Percentiles rank a stretch among this genome's conserved stretches.
phyloP scores from a whole-genome alignment of 306 rosid genomes.

The Luffa acutangula region DNA sequence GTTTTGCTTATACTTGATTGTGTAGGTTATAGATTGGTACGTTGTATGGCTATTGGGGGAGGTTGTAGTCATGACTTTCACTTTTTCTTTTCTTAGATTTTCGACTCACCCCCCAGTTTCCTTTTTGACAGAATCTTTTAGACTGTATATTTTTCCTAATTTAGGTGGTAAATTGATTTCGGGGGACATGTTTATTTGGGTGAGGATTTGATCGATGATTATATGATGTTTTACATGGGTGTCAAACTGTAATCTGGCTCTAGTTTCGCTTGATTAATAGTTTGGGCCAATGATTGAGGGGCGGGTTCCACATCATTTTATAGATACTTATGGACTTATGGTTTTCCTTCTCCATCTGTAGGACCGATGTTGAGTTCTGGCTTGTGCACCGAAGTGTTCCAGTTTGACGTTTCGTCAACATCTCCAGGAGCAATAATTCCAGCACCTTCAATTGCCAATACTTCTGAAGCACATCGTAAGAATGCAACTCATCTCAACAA shows the following conservation, averaged over 20 bases:
- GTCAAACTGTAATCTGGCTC: neutral
- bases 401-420: constrained; percentile 68
- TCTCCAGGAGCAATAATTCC: constrained; percentile 76
- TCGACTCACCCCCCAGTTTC: neutral
- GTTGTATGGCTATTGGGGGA: neutral
- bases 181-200: neutral
- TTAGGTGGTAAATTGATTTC: neutral
- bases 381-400: constrained; percentile 94
- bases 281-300: neutral
- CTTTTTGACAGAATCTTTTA: neutral
- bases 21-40: neutral
- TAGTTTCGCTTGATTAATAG: neutral
- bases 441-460: constrained; percentile 56
- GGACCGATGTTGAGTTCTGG: constrained; percentile 97
- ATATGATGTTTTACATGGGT: neutral
- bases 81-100: neutral
- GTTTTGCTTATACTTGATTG: neutral
- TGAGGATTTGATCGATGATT: neutral
- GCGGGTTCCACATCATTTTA: neutral
- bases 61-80: neutral
- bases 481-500: constrained; percentile 35
- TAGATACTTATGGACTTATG: constrained; percentile 14
- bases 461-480: constrained; percentile 22
- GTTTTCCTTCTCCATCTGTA: constrained; percentile 24
- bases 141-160: neutral